Base-by-base conservation (phyloP, 352 stramenopile species). In the Phytophthora agathidicida region DNA sequence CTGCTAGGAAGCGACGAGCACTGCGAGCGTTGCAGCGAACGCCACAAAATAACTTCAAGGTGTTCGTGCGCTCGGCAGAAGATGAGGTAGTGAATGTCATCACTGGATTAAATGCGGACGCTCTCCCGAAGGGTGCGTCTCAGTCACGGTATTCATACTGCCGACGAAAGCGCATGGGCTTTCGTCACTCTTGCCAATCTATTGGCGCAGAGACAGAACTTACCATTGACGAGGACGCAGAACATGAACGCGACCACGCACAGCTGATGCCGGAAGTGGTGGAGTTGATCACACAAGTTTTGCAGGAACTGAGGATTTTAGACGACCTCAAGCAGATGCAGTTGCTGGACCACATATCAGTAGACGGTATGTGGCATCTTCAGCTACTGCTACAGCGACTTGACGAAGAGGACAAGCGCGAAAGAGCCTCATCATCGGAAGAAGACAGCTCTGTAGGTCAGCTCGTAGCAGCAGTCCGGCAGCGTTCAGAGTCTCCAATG, bases 31-130 rank as follows among this genome's bases (percentile, higher is more conserved):
- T 96, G 35, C 77, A 91, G 43, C 71, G 78, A 26, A 95, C 86
- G 6, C 88, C 88, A n/a, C 88, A 95, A 61, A 96, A 96, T 73
- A 95, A 96, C 43, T 93, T 95, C 48, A 91, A 93, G 60, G 73
- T 95, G 14, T 95, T 96, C 71, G 82, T 95, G 39, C 82, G 86
- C 23, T 92, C 83, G 11, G 83, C 80, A 38, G 60, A 93, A 41
- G 83, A 90, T 47, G 79, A 88, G 30, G 83, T 91, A 0, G 80
- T 93, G 43, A 88, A 93, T 62, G 77, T 89, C 17, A 89, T 91
- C 46, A 93, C 80, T 14, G 83, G 80, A 0, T 44, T 93, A 32
- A 84, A 75, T 37, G 66, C 83, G 9, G 80, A 92, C 42, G 83
- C 80, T 24, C 54, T 92, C 7, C 83, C 80, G 5, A 92, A 92